Conservation (phyloP, 2,329 filamentous ascomycete species). For the Fusarium torreyae region DNA sequence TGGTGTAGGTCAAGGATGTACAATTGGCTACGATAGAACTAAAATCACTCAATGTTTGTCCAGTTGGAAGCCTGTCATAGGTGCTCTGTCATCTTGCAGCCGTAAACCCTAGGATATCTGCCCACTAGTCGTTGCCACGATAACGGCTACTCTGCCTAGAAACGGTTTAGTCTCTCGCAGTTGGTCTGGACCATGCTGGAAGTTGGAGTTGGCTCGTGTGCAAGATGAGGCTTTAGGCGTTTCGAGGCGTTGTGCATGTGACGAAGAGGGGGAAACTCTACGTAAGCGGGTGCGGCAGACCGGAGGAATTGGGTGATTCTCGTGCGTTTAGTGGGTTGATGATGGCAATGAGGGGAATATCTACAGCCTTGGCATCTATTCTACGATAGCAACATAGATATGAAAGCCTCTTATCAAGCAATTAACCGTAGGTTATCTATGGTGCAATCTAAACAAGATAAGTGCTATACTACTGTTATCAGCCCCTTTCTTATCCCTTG, state of each 20-base stretch:
- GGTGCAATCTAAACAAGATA: no score
- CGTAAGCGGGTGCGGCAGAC: not conserved
- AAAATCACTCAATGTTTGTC: slow-evolving; percentile 6
- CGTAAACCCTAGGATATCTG: not conserved
- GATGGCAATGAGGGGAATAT: not conserved
- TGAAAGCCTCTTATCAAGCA: no score
- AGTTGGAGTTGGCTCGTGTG: slow-evolving; percentile 6
- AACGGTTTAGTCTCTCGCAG: not conserved
- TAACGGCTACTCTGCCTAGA: slow-evolving; percentile 1
- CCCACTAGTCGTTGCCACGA: not conserved
- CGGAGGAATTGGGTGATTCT: not conserved
- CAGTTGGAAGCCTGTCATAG: not conserved
- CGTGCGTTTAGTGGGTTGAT: not conserved
- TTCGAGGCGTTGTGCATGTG: slow-evolving; percentile 24
- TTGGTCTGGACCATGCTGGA: not conserved
- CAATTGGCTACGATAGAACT: slow-evolving; percentile 6
- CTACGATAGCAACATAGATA: not conserved
- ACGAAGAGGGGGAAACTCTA: slow-evolving; percentile 10
- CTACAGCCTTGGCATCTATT: not conserved
- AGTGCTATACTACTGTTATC: slow-evolving; percentile 1
- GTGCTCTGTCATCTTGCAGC: slow-evolving; percentile 16
- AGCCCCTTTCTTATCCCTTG: not conserved
- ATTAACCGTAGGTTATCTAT: no score
- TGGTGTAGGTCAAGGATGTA: slow-evolving; percentile 6
- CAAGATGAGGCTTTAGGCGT: not conserved